A percentile compares a stretch with the other conserved stretches of the same genome.
Evolutionary conservation across 331 rosid genomes (phyloP).

Genomic region (Saraca asoca): DNA sequence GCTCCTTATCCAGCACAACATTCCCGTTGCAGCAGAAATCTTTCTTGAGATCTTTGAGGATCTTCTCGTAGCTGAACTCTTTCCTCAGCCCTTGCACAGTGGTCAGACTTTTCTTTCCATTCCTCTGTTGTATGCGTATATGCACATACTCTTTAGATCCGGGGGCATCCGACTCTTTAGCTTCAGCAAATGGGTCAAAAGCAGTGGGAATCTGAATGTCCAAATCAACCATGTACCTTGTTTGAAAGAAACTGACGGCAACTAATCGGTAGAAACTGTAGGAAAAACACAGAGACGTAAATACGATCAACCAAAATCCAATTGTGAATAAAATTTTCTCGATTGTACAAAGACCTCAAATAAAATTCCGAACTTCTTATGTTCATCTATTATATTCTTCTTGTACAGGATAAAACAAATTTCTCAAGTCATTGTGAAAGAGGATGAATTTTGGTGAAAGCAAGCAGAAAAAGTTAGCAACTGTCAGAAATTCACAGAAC

Average conservation of each 20-base stretch:
- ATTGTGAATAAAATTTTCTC: not conserved
- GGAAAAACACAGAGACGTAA: not conserved
- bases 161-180: constrained; percentile 70
- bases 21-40: constrained; percentile 94
- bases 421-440: too few relatives aligned
- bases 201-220: constrained; percentile 58
- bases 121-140: constrained; percentile 79
- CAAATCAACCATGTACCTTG: constrained; percentile 80
- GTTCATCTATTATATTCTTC: too few relatives aligned
- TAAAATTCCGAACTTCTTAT: not conserved
- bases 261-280: not conserved
- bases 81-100: constrained; percentile 90
- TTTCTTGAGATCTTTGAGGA: constrained; percentile 81
- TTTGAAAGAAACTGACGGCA: constrained; percentile 30
- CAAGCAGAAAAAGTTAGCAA: too few relatives aligned
- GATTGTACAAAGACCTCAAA: not conserved
- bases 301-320: constrained; percentile 1
- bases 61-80: constrained; percentile 74
- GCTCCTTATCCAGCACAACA: constrained; percentile 82
- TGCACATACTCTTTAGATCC: constrained; percentile 75
- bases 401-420: too few relatives aligned
- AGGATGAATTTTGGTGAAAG: too few relatives aligned
- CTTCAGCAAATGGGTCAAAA: constrained; percentile 74
- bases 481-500: too few relatives aligned
- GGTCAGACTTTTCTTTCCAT: constrained; percentile 83